These are phyloP conservation scores for Botrytis fabae DNA, from an alignment of 2,329 filamentous ascomycete species.

Conservation along the genomic window DNA sequence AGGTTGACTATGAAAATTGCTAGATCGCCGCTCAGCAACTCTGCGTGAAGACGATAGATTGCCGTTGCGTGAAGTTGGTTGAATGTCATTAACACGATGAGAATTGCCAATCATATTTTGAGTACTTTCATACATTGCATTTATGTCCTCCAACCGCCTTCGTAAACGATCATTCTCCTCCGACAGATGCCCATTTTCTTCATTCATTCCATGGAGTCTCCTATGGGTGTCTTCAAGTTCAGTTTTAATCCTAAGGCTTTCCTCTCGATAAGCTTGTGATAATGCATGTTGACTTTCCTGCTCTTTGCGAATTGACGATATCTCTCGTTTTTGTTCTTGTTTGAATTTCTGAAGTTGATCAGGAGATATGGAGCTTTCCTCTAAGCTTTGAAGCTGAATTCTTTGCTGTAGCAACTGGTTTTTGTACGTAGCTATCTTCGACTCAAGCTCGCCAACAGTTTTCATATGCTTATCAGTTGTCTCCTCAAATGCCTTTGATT, in stretches of 20 bases:
- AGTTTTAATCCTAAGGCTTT: neutral
- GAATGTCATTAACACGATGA: neutral
- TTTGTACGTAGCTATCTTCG: slow-evolving; percentile 6
- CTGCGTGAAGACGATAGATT: slow-evolving; percentile 4
- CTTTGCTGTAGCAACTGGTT: slow-evolving; percentile 13
- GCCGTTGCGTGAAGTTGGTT: neutral
- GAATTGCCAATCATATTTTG: neutral
- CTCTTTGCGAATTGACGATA: slow-evolving; percentile 5
- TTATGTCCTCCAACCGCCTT: neutral
- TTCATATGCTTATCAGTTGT: neutral
- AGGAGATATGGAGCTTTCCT: neutral
- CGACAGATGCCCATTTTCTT: slow-evolving; percentile 2
- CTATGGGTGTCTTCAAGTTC: slow-evolving; percentile 5
- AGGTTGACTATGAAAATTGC: neutral
- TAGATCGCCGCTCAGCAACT: slow-evolving; percentile 14
- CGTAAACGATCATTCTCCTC: slow-evolving; percentile 17
- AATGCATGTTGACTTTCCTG: neutral
- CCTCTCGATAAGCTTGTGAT: neutral
- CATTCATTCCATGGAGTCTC: neutral
- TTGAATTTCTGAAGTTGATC: neutral
- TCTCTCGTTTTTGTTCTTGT: slow-evolving; percentile 8
- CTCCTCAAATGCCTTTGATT: slow-evolving; percentile 3
- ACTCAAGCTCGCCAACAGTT: neutral
- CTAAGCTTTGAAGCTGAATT: slow-evolving; percentile 12
- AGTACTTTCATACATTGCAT: neutral